Evolutionary conservation across 352 stramenopile species (phyloP), one percentile per base, ranked within the genome.

Genomic region (Pythium brassicae): DNA sequence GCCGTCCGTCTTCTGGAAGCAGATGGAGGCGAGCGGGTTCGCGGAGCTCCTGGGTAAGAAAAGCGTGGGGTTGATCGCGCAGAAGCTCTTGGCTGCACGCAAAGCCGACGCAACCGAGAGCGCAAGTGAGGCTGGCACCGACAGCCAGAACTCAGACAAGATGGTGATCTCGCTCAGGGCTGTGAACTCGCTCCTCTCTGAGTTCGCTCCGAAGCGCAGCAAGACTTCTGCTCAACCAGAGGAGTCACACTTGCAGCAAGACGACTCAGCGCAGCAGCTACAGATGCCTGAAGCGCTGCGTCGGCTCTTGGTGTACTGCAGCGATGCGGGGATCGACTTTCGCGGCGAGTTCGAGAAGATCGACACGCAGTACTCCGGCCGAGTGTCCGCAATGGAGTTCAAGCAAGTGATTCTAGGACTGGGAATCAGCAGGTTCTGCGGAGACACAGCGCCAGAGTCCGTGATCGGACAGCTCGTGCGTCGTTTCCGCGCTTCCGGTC

Each of bases 391-490:
- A 42, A 61, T 81, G 29, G 61, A 86, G 22, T 69, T 92, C 43
- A 89, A 89, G 58, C 59, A 74, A 14, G 66, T 68, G 12, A 34
- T 92, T 4, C 27, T 86, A 12, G 63, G 74, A 4, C 55, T 80
- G 2, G 63, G 69, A 3, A 59, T 86, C 45, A 55, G 53, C 34
- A 55, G 71, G 45, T 56, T 71, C 27, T 22, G 51, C 19, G 40
- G 32, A 14, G 34, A 68, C 29, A 37, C 35, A 44, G 56, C 55
- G 6, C 50, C 67, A 20, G 78, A 90, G 37, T 34, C 55, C 8
- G 48, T 73, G 5, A 72, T 90, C 39, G 80, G 78, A 11, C 56
- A 80, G 10, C 53, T 90, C 5, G 72, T 89, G 39, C 72, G 76
- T n/a, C 66, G 80, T 26, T 90, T 76, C 29, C 74, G 80, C 26